A percentile compares a stretch with the other conserved stretches of the same genome.
Conservation (phyloP, 1,284 basidiomycete species). For the Afroboletus lepidellus region DNA sequence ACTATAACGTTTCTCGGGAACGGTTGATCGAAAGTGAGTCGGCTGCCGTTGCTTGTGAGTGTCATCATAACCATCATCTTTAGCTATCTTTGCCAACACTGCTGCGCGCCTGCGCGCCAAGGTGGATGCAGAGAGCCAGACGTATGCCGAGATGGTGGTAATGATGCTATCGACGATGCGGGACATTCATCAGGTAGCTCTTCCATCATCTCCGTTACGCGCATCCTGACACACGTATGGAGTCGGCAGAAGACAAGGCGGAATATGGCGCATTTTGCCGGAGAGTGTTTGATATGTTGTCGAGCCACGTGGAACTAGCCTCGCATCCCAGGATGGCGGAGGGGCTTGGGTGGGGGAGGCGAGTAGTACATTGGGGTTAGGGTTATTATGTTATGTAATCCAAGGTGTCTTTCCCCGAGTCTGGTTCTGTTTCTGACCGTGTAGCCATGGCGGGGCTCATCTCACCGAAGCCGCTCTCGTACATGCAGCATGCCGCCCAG, state of each 20-base stretch:
- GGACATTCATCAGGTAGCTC: conserved; percentile 27
- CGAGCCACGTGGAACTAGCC: conserved; percentile 17
- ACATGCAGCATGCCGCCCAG: conserved; percentile 51
- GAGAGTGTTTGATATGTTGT: conserved; percentile 17
- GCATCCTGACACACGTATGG: conserved; percentile 2
- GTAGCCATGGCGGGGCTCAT: conserved; percentile 54
- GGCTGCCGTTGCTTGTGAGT: background rate
- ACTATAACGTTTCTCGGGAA: conserved; percentile 21
- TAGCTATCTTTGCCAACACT: conserved; percentile 28
- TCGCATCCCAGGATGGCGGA: conserved; percentile 27
- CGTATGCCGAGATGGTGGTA: conserved; percentile 29
- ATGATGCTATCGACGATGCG: conserved; percentile 34
- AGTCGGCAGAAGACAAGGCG: conserved; percentile 13
- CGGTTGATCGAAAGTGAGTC: conserved; percentile 31
- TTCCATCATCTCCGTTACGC: background rate
- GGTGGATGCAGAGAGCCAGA: conserved; percentile 28
- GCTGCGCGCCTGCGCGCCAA: conserved; percentile 23
- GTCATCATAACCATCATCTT: conserved; percentile 2
- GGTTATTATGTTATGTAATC: conserved; percentile 31
- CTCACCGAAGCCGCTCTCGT: conserved; percentile 64
- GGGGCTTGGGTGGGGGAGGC: conserved; percentile 22
- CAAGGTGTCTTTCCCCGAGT: background rate
- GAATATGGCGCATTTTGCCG: conserved; percentile 27
- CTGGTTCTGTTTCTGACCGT: conserved; percentile 10
- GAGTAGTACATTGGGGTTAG: conserved; percentile 24